Conservation (phyloP, 345 rosid species). For the Corchorus capsularis region DNA sequence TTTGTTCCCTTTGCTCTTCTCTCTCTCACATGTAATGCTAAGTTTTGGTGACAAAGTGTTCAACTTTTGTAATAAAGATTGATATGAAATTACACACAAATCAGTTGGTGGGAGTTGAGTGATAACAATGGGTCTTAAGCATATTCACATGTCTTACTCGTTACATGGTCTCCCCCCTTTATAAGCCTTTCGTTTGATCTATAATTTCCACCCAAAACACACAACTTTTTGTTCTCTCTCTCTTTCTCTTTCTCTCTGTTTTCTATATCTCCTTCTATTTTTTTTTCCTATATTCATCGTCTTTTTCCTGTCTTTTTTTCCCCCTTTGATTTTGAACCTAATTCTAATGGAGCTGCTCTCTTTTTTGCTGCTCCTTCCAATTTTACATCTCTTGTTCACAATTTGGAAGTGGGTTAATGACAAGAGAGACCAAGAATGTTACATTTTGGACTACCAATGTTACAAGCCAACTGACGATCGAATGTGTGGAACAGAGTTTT, state of each 20-base stretch:
- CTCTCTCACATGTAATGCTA: background rate
- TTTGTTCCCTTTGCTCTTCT: too few relatives aligned
- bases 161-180: background rate
- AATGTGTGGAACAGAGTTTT: conserved; percentile 46
- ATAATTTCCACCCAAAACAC: background rate
- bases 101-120: conserved; percentile 49
- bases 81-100: conserved; percentile 15
- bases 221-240: background rate
- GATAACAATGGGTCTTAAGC: conserved; percentile 25
- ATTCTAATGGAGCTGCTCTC: conserved; percentile 41
- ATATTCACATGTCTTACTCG: conserved; percentile 34
- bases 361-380: conserved; percentile 34
- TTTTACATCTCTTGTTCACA: conserved; percentile 36
- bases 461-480: conserved; percentile 64
- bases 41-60: background rate
- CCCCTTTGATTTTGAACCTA: background rate
- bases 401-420: conserved; percentile 44
- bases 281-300: background rate
- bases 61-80: conserved; percentile 30
- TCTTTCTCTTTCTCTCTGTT: conserved; percentile 2
- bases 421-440: conserved; percentile 53
- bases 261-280: background rate
- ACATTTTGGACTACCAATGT: conserved; percentile 62
- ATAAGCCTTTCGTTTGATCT: conserved; percentile 15
- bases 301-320: background rate